Evolutionary conservation across 176 grass and related monocot genomes (phyloP).

Genomic region (Oryza punctata): DNA sequence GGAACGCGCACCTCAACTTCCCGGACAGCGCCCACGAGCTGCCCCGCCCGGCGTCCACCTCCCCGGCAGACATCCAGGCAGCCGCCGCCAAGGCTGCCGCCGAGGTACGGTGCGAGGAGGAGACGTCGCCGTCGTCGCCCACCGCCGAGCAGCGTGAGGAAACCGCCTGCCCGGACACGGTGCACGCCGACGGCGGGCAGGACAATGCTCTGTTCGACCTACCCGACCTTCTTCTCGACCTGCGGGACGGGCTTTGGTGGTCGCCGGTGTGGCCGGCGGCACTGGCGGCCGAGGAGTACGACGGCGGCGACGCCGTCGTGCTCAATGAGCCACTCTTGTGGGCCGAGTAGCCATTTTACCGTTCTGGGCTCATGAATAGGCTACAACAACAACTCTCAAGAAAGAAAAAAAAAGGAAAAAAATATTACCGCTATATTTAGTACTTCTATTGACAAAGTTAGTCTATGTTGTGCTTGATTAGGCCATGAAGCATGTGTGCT

Average conservation of each 20-base stretch:
- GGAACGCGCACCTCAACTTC: slow-evolving; percentile 84
- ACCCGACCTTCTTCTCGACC: slow-evolving; percentile 58
- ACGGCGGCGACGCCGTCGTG: slow-evolving; percentile 40
- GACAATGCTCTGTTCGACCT: slow-evolving; percentile 56
- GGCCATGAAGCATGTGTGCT: slow-evolving; percentile 15
- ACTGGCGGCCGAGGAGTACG: slow-evolving; percentile 46
- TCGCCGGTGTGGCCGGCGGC: slow-evolving; percentile 37
- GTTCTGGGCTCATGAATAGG: background rate
- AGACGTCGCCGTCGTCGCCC: background rate
- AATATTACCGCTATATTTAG: background rate
- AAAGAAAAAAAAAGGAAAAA: background rate
- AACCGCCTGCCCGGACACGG: background rate
- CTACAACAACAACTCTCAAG: background rate
- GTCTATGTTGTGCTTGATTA: slow-evolving; percentile 10
- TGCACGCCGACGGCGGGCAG: background rate
- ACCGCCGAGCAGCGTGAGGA: background rate
- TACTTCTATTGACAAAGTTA: background rate
- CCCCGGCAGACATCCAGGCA: slow-evolving; percentile 58
- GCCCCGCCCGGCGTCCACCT: slow-evolving; percentile 52
- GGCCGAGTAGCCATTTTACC: slow-evolving; percentile 43
- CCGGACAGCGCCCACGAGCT: slow-evolving; percentile 55
- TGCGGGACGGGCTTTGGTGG: slow-evolving; percentile 58
- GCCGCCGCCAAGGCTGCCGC: slow-evolving; percentile 40
- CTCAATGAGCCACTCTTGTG: slow-evolving; percentile 47
- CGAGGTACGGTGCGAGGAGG: slow-evolving; percentile 20